A percentile compares a stretch with the other conserved stretches of the same genome.
Evolutionary conservation across 2,329 filamentous ascomycete genomes (phyloP).

Genomic region (Lecanoromycetidae sp.): DNA sequence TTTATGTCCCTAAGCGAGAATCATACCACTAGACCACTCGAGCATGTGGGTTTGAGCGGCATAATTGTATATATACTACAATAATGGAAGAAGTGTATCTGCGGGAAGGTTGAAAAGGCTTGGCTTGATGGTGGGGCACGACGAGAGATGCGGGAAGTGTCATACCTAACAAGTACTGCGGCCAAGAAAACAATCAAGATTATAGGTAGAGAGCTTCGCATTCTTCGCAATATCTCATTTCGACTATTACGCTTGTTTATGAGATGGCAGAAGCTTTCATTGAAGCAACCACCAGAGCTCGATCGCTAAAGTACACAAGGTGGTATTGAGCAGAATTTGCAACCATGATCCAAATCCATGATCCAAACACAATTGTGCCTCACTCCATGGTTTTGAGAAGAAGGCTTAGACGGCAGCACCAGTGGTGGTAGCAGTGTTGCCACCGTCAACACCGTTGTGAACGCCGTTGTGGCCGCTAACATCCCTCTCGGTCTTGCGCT

Average conservation of each 20-base stretch:
- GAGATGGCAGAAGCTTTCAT: not conserved
- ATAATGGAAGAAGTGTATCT: too few relatives aligned
- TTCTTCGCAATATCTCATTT: not conserved
- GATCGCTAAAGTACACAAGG: not conserved
- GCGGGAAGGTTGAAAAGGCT: not conserved
- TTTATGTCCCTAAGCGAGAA: slow-evolving; percentile 56
- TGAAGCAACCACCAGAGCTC: not conserved
- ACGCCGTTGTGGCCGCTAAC: not conserved
- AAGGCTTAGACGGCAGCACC: not conserved
- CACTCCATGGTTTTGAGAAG: not conserved
- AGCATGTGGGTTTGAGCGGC: not conserved
- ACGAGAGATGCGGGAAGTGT: not conserved
- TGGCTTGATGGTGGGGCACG: not conserved
- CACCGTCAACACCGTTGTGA: not conserved
- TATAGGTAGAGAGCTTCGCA: not conserved
- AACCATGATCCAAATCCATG: not conserved
- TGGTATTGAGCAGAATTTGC: not conserved
- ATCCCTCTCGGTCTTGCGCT: slow-evolving; percentile 13
- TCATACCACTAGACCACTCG: slow-evolving; percentile 43
- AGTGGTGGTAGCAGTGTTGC: slow-evolving; percentile 5
- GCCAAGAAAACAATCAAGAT: not conserved
- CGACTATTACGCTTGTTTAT: not conserved
- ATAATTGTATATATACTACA: not conserved
- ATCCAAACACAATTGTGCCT: not conserved
- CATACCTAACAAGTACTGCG: not conserved